Conservation (phyloP, 2,329 filamentous ascomycete genomes). For the Penicillium sp. region DNA sequence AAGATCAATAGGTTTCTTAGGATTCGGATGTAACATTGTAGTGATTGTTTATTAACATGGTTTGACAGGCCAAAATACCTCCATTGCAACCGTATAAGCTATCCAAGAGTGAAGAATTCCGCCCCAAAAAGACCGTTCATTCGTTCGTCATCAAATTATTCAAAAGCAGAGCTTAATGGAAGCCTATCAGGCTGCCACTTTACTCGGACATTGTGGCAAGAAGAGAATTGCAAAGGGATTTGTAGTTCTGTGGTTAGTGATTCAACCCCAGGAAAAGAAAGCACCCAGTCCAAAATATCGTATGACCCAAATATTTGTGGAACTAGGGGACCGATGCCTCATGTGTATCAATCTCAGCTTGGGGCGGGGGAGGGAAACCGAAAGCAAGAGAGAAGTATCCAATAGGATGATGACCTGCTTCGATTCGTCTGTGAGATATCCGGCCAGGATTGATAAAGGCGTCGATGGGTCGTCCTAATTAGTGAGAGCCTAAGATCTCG, state of each 20-base stretch:
- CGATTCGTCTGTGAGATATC: no score
- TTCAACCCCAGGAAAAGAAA: background rate
- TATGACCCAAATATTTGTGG: background rate
- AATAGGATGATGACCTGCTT: background rate
- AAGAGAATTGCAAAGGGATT: background rate
- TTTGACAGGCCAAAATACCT: background rate
- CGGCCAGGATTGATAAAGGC: background rate
- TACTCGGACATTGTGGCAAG: background rate
- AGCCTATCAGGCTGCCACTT: background rate
- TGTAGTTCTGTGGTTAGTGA: background rate
- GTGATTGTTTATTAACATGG: background rate
- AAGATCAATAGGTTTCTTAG: background rate
- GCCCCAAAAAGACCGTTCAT: conserved; percentile 4
- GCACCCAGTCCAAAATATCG: background rate
- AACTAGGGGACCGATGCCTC: background rate
- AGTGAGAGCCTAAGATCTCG: background rate
- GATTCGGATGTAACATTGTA: background rate
- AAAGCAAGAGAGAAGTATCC: background rate
- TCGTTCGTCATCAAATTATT: conserved; percentile 22
- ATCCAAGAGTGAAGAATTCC: conserved; percentile 5
- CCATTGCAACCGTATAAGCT: background rate
- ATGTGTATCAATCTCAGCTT: background rate
- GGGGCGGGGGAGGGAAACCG: no score
- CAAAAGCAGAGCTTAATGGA: background rate
- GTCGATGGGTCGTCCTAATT: background rate